phyloP scores from a whole-genome alignment of 108 stramenopile genomes.

The Nitzschia sp. region DNA sequence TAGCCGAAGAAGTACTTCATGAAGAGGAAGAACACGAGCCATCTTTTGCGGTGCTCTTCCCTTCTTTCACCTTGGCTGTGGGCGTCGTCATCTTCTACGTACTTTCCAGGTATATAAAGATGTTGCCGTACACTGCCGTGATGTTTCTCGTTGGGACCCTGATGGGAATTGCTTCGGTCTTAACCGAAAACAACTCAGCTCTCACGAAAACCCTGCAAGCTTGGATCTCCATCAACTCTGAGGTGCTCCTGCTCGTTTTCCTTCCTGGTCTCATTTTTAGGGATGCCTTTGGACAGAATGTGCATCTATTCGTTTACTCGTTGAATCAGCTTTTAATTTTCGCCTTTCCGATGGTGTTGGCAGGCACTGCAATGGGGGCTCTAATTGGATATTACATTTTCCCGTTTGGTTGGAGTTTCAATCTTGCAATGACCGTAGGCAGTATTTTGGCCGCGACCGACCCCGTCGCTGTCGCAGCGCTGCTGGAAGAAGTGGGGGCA shows the following conservation, averaged over 20 bases:
- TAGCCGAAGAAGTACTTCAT: no score
- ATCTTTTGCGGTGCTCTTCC: constrained; percentile 57
- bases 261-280: constrained; percentile 89
- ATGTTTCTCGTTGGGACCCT: constrained; percentile 75
- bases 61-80: constrained; percentile 47
- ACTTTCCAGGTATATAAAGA: constrained; percentile 43
- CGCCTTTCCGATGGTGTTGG: constrained; percentile 87
- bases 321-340: constrained; percentile 71
- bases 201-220: not conserved
- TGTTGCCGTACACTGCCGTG: constrained; percentile 74
- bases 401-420: constrained; percentile 67
- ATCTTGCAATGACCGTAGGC: constrained; percentile 80
- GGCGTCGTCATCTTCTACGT: constrained; percentile 51
- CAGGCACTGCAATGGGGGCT: constrained; percentile 57
- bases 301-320: constrained; percentile 54
- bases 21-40: constrained; percentile 41
- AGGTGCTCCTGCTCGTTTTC: constrained; percentile 82
- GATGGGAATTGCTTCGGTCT: constrained; percentile 48
- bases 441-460: constrained; percentile 91
- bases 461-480: constrained; percentile 89
- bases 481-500: constrained; percentile 70
- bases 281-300: constrained; percentile 75
- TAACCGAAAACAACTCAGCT: not conserved
- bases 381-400: constrained; percentile 56
- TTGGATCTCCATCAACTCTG: constrained; percentile 39